Percentiles rank a stretch among this genome's conserved stretches.
Evolutionary conservation across 2,329 filamentous ascomycete genomes (phyloP).

Genomic region (Ambrosiella xylebori): DNA sequence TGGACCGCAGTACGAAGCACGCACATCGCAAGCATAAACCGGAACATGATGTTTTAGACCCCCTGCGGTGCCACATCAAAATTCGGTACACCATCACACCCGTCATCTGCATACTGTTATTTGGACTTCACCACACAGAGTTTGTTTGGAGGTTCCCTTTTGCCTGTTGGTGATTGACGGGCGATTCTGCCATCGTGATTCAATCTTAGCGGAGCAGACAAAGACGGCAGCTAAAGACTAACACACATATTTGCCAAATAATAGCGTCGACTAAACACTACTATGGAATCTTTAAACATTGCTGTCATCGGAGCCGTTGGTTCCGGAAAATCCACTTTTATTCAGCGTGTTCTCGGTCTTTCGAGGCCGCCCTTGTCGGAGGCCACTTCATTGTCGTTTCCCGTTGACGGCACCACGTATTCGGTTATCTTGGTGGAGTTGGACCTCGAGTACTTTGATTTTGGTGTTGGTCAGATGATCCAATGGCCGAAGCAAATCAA

Average conservation of each 20-base stretch:
- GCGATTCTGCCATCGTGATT: too few relatives aligned
- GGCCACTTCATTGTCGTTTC: conserved; percentile 38
- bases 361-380: conserved; percentile 34
- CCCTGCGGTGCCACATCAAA: neutral
- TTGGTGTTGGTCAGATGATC: conserved; percentile 37
- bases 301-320: conserved; percentile 48
- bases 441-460: conserved; percentile 47
- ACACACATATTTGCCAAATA: neutral
- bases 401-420: conserved; percentile 40
- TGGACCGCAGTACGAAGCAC: neutral
- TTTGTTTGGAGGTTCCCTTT: too few relatives aligned
- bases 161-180: neutral
- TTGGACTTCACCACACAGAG: too few relatives aligned
- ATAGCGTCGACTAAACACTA: neutral
- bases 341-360: conserved; percentile 44
- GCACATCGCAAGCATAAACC: neutral
- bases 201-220: too few relatives aligned
- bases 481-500: conserved; percentile 52
- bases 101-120: neutral
- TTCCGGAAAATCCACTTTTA: conserved; percentile 51
- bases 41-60: neutral
- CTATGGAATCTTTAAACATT: conserved; percentile 45
- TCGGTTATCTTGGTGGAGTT: conserved; percentile 47
- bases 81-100: neutral
- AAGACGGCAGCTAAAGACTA: too few relatives aligned